These are phyloP conservation scores for Liriodendron chinense DNA, from an alignment of 164 flowering plant species.

Conservation along the genomic window DNA sequence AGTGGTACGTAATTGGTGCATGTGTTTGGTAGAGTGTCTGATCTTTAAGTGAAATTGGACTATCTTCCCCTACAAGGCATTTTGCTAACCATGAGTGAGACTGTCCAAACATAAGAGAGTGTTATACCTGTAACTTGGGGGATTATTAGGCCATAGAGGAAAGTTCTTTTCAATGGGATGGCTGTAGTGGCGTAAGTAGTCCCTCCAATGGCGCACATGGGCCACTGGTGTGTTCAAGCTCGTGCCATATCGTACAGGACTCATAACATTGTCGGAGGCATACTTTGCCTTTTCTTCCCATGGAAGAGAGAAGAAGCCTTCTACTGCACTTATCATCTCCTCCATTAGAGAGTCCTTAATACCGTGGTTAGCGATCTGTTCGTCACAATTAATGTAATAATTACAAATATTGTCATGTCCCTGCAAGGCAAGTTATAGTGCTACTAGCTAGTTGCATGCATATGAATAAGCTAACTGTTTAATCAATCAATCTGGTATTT, in stretches of 20 bases:
- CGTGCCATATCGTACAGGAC: constrained; percentile 26
- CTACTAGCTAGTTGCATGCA: no score
- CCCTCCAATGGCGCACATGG: constrained; percentile 28
- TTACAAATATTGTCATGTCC: no score
- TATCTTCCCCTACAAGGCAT: no score
- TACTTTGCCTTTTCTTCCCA: constrained; percentile 26
- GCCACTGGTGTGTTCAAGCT: constrained; percentile 21
- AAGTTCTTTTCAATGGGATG: constrained; percentile 21
- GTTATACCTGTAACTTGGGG: constrained; percentile 24
- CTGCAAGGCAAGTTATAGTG: no score
- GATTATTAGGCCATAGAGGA: constrained; percentile 26
- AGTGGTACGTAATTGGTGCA: no score
- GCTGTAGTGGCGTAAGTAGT: constrained; percentile 28
- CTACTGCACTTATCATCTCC: constrained; percentile 20
- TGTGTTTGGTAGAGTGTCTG: no score
- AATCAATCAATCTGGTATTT: no score
- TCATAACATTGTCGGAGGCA: constrained; percentile 28
- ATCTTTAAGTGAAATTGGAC: no score
- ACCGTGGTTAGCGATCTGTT: constrained; percentile 28
- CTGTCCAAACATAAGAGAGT: no score
- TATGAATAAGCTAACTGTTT: no score
- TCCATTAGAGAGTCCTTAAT: constrained; percentile 19
- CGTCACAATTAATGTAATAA: not conserved
- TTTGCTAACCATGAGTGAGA: no score
- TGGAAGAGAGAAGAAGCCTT: constrained; percentile 24